Base-by-base conservation (phyloP, 2,329 filamentous ascomycete genomes). In the Cryphonectria nitschkei region DNA sequence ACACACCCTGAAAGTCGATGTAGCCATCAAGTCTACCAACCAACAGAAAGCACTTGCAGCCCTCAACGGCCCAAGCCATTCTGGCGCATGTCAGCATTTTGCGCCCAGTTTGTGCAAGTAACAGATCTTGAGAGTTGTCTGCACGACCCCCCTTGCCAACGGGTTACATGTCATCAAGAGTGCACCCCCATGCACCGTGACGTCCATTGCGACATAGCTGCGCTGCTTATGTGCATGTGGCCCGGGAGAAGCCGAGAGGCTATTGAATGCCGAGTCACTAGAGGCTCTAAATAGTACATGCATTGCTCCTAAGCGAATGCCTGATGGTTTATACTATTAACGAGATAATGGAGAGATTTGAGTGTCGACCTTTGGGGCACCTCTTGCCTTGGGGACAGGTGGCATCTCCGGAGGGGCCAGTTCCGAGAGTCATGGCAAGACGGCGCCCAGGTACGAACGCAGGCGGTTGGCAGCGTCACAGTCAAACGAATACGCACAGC, bases 391-490 rank as follows among this genome's bases (percentile, higher is more conserved):
- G 37, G 39, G n/a, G 46, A 54, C 29, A 46, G 50, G 41, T 50
- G 61, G 60, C 61, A 69, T 69, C 3, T 65, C 61, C 68, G 68
- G 56, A 34, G 39, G 46, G 39, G 37, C 16, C 50, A 14, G 41
- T 34, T 60, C 39, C 34, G 61, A 46, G 29, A 46, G 37, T n/a
- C 26, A 37, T 5, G 14, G 50, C 63, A 19, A 34, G 43, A 52
- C 43, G 43, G 37, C 2, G 43, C 39, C 11, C 37, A 34, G 19
- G 16, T 19, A 11, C 7, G 34, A 61, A n/a, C 11, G 9, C 3
- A 9, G 58, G 22, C 58, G 22, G 14, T 22, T n/a, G 9, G 58
- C 16, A 61, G 32, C 22, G 19, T 39, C 29, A 19, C 32, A 22
- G 16, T 65, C 41, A 22, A 39, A 39, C 2, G 11, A 46, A 29